A percentile compares a stretch with the other conserved stretches of the same genome.
Evolutionary conservation across 176 grass and related monocot species (phyloP).

Genomic region (Oropetium thomaeum): DNA sequence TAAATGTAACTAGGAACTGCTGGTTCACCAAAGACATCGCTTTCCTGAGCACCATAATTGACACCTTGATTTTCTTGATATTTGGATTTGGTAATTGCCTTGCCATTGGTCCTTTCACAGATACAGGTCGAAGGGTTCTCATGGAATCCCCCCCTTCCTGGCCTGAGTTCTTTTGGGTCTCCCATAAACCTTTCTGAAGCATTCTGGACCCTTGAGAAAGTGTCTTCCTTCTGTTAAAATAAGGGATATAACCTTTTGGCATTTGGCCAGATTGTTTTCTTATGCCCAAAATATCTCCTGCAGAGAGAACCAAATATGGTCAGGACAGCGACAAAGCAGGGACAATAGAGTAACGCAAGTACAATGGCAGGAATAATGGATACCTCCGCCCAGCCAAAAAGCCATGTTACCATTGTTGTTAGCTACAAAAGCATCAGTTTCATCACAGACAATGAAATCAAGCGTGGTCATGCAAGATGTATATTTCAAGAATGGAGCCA

Average conservation of each 20-base stretch:
- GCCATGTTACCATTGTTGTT: conserved; percentile 91
- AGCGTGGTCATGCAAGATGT: conserved; percentile 74
- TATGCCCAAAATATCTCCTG: conserved; percentile 77
- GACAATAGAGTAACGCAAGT: background rate
- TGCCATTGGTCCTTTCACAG: conserved; percentile 46
- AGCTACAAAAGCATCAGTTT: conserved; percentile 79
- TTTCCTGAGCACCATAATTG: background rate
- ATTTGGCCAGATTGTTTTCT: conserved; percentile 74
- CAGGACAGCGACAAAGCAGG: background rate
- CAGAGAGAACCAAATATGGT: conserved; percentile 7
- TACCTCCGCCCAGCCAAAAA: conserved; percentile 73
- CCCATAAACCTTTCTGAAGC: conserved; percentile 73
- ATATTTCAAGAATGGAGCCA: conserved; percentile 56
- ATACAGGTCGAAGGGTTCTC: conserved; percentile 69
- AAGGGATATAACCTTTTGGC: conserved; percentile 56
- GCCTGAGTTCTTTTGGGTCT: conserved; percentile 64
- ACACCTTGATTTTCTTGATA: background rate
- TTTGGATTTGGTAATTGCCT: background rate
- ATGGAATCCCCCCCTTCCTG: conserved; percentile 73
- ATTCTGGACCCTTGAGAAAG: conserved; percentile 48
- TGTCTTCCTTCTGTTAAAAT: conserved; percentile 53
- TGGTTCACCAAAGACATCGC: conserved; percentile 15
- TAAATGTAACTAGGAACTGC: conserved; percentile 17
- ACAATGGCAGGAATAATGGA: background rate
- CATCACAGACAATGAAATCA: conserved; percentile 82